These are phyloP conservation scores for Calonectria hongkongensis DNA, from an alignment of 2,329 filamentous ascomycete genomes.

Conservation along the genomic window DNA sequence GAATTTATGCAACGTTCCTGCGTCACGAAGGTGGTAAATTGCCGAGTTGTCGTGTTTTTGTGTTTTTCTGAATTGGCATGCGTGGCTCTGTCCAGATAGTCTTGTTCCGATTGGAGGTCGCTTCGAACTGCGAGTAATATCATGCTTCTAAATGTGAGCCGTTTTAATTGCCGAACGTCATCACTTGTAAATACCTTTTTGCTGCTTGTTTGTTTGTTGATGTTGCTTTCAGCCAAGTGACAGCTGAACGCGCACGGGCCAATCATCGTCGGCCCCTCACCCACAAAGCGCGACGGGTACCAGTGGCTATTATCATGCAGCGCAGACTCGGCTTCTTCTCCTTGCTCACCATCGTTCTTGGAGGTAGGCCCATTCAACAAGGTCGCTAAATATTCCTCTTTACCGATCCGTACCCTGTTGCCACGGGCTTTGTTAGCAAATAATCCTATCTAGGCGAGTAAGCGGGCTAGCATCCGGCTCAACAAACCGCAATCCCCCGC, in stretches of 20 bases:
- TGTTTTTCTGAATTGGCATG: too few species aligned
- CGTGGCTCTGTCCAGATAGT: background rate
- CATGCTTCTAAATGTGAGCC: background rate
- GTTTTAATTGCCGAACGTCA: background rate
- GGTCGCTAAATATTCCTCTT: too few species aligned
- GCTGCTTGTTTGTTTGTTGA: background rate
- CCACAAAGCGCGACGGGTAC: too few species aligned
- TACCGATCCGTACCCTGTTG: too few species aligned
- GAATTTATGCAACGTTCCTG: background rate
- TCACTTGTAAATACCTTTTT: background rate
- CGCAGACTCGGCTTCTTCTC: too few species aligned
- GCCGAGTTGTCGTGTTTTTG: too few species aligned
- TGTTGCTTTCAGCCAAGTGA: background rate
- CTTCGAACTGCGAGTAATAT: background rate
- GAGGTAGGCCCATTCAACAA: too few species aligned
- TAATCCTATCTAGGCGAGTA: too few species aligned
- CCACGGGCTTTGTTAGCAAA: too few species aligned
- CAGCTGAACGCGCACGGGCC: constrained; percentile 11
- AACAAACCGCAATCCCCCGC: background rate
- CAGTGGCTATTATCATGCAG: too few species aligned
- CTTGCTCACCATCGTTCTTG: background rate
- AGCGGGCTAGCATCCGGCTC: too few species aligned
- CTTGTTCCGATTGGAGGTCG: too few species aligned
- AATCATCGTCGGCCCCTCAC: background rate
- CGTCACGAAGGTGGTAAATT: background rate